Evolutionary conservation across 495 filamentous ascomycete species (phyloP).

Genomic region (Talaromyces liani): DNA sequence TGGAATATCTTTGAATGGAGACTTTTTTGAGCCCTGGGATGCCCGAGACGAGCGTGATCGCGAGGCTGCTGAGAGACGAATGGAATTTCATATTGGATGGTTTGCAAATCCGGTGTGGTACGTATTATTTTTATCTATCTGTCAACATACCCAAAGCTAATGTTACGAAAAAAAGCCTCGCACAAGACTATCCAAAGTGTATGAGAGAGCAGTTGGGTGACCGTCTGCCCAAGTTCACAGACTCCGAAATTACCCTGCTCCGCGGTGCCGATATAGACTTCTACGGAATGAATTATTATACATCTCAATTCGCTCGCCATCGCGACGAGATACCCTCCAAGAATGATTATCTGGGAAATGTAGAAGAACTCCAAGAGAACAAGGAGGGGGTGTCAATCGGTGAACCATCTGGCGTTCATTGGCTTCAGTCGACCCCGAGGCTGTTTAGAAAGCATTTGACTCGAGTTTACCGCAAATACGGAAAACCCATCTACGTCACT

Average conservation of each 20-base stretch:
- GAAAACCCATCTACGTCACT: constrained; percentile 1
- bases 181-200: not conserved
- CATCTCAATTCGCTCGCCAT: constrained; percentile 4
- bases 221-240: not conserved
- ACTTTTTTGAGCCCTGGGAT: constrained; percentile 3
- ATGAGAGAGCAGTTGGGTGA: not conserved
- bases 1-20: not conserved
- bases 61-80: not conserved
- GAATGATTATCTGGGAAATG: not conserved
- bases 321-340: not conserved
- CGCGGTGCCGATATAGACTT: not conserved
- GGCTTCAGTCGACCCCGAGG: not conserved
- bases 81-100: constrained; percentile 6
- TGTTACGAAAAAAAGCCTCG: not conserved
- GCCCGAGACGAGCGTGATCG: not conserved
- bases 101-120: constrained; percentile 3
- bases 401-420: not conserved
- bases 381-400: not conserved
- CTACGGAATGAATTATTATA: constrained; percentile 8
- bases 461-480: not conserved
- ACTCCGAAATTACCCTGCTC: not conserved
- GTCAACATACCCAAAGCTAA: not conserved
- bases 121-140: not conserved
- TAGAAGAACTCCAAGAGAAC: not conserved
- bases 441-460: not conserved